A percentile compares a stretch with the other conserved stretches of the same genome.
phyloP scores from a whole-genome alignment of 345 rosid genomes.

The Acer yangbiense region DNA sequence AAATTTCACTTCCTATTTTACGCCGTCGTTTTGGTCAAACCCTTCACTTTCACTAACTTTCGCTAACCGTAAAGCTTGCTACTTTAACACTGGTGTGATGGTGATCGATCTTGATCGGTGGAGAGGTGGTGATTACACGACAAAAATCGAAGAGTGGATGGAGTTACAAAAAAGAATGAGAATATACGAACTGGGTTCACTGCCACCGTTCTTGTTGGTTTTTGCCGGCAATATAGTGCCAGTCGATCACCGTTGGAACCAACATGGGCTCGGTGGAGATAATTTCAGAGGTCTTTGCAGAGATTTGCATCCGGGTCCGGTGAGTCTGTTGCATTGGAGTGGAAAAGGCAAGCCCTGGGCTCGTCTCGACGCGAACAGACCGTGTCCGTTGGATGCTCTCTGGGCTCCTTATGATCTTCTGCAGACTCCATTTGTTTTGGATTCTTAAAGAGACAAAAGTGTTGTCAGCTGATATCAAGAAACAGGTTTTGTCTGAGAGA shows the following conservation, averaged over 20 bases:
- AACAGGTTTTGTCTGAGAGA: no score
- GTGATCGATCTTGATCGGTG: constrained; percentile 85
- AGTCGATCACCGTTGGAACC: constrained; percentile 83
- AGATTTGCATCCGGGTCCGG: constrained; percentile 66
- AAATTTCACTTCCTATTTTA: constrained; percentile 82
- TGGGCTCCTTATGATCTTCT: constrained; percentile 70
- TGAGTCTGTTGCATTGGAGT: constrained; percentile 67
- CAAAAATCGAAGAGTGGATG: constrained; percentile 92
- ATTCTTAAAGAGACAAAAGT: constrained; percentile 31
- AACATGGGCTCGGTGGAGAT: constrained; percentile 71
- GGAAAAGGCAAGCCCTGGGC: constrained; percentile 82
- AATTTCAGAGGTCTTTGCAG: constrained; percentile 61
- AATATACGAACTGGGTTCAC: constrained; percentile 75
- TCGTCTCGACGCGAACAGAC: constrained; percentile 59
- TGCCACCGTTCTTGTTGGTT: constrained; percentile 76
- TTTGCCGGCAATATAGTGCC: constrained; percentile 73
- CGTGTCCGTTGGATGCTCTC: constrained; percentile 63
- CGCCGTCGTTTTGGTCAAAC: constrained; percentile 70
- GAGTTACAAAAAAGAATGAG: constrained; percentile 67
- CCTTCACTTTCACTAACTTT: constrained; percentile 67
- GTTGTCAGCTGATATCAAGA: no score
- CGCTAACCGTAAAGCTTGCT: constrained; percentile 60
- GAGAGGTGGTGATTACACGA: constrained; percentile 69
- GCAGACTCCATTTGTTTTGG: constrained; percentile 56
- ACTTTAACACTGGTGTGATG: constrained; percentile 92